Evolutionary conservation across 2,329 filamentous ascomycete genomes (phyloP).

Genomic region (Phaeosphaeriaceae sp.): DNA sequence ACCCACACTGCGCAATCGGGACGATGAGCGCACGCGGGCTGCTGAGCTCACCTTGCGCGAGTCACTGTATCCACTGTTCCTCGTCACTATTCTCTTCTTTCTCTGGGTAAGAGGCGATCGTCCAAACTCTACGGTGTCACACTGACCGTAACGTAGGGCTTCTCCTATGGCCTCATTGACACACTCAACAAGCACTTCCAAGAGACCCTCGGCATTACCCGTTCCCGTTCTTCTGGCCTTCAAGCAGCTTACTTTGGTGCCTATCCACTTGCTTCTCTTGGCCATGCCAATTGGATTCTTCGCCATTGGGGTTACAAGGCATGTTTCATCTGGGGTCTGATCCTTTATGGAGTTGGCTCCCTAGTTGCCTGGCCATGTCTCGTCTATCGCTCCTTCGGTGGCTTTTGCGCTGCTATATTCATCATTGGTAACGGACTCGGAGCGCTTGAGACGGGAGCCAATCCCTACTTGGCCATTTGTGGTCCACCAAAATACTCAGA

Average conservation of each 20-base stretch:
- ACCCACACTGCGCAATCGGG: constrained; percentile 37
- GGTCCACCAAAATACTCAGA: constrained; percentile 66
- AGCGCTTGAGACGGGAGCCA: constrained; percentile 65
- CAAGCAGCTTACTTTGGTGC: constrained; percentile 59
- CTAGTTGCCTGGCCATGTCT: constrained; percentile 66
- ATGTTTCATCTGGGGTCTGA: constrained; percentile 60
- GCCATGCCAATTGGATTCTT: constrained; percentile 57
- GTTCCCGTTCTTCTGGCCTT: constrained; percentile 53
- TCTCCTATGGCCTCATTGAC: constrained; percentile 64
- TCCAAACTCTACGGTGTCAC: background rate
- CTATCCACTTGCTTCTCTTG: constrained; percentile 57
- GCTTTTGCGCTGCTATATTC: constrained; percentile 66
- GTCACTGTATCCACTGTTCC: constrained; percentile 69
- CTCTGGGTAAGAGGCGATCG: constrained; percentile 57
- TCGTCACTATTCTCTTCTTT: constrained; percentile 71
- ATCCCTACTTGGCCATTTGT: constrained; percentile 58
- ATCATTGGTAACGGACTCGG: constrained; percentile 60
- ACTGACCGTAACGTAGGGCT: constrained; percentile 47
- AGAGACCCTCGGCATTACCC: constrained; percentile 51
- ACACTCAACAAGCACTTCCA: constrained; percentile 60
- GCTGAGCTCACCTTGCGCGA: constrained; percentile 70
- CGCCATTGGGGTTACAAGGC: constrained; percentile 57
- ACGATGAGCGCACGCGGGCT: constrained; percentile 58
- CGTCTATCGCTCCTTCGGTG: constrained; percentile 62
- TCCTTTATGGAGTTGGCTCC: constrained; percentile 62